Conservation (phyloP, 306 rosid species). For the Quercus agrifolia region DNA sequence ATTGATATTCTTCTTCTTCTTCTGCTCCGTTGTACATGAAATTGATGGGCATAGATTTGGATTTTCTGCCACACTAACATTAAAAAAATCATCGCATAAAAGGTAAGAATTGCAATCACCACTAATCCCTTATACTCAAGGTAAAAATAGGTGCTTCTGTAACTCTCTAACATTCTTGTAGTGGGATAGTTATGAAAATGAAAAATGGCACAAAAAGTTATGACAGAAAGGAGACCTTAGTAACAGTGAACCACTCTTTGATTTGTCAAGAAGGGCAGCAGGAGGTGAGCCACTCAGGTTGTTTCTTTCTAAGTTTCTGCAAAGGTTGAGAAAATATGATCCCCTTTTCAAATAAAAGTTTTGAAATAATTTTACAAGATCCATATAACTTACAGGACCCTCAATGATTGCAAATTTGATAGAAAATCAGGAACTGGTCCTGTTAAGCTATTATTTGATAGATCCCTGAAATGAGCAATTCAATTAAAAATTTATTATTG, state of each 20-base stretch:
- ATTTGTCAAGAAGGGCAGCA: conserved; percentile 31
- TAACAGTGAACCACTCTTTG: conserved; percentile 29
- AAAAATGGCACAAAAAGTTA: not conserved
- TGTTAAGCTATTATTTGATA: conserved; percentile 45
- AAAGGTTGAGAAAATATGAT: conserved; percentile 9
- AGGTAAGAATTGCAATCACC: not conserved
- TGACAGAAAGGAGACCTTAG: conserved; percentile 35
- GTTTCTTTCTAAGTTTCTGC: conserved; percentile 51
- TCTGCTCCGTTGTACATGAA: conserved; percentile 7
- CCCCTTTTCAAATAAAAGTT: not conserved
- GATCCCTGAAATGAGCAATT: conserved; percentile 41
- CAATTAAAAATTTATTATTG: not conserved
- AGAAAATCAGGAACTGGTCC: conserved; percentile 45
- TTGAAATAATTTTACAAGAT: not conserved
- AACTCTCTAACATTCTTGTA: not conserved
- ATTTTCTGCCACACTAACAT: conserved; percentile 33
- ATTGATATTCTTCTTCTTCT: not conserved
- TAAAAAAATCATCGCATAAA: not conserved
- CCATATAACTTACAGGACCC: conserved; percentile 39
- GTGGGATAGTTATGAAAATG: conserved; percentile 1
- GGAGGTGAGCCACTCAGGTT: conserved; percentile 42
- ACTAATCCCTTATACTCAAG: too few relatives aligned
- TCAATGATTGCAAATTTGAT: conserved; percentile 17
- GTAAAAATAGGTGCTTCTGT: not conserved
- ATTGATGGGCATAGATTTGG: conserved; percentile 25